These are phyloP conservation scores for Drechslerella dactyloides DNA, from an alignment of 2,329 filamentous ascomycete genomes.

Conservation along the genomic window DNA sequence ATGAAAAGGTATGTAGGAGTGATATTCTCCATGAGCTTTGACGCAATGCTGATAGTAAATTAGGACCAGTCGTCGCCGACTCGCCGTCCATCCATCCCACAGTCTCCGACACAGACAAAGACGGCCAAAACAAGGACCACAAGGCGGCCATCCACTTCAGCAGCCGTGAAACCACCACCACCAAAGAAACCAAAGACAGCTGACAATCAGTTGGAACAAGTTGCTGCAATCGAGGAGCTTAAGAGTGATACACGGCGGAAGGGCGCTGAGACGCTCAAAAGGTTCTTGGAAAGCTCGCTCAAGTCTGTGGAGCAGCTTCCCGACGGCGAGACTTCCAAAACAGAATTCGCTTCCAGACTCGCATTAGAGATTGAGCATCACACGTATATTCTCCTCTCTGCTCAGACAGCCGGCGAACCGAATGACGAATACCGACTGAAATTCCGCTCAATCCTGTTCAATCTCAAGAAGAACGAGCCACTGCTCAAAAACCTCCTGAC, in stretches of 20 bases:
- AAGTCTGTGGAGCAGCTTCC: slow-evolving; percentile 39
- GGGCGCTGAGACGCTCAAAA: slow-evolving; percentile 37
- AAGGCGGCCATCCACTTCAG: slow-evolving; percentile 25
- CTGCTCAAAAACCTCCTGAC: slow-evolving; percentile 77
- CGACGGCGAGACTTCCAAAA: slow-evolving; percentile 36
- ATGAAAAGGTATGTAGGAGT: slow-evolving; percentile 25
- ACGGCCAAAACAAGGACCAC: slow-evolving; percentile 30
- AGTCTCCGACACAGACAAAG: slow-evolving; percentile 40
- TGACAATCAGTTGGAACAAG: slow-evolving; percentile 44
- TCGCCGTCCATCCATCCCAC: slow-evolving; percentile 30
- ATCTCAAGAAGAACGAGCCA: slow-evolving; percentile 85
- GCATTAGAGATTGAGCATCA: slow-evolving; percentile 81
- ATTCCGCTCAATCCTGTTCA: slow-evolving; percentile 78
- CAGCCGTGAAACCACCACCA: slow-evolving; percentile 30
- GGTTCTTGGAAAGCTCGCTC: slow-evolving; percentile 34
- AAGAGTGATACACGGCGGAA: slow-evolving; percentile 41
- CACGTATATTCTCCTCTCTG: slow-evolving; percentile 64
- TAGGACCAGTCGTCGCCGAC: slow-evolving; percentile 38
- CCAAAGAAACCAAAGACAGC: slow-evolving; percentile 47
- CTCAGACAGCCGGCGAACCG: slow-evolving; percentile 62
- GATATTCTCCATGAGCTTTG: too few species aligned
- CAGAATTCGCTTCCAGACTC: slow-evolving; percentile 60
- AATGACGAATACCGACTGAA: slow-evolving; percentile 67
- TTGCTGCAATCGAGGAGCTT: slow-evolving; percentile 18
- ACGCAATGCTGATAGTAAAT: slow-evolving; percentile 13